Conservation (phyloP, 257 asterid species). For the Ocimum tenuiflorum region DNA sequence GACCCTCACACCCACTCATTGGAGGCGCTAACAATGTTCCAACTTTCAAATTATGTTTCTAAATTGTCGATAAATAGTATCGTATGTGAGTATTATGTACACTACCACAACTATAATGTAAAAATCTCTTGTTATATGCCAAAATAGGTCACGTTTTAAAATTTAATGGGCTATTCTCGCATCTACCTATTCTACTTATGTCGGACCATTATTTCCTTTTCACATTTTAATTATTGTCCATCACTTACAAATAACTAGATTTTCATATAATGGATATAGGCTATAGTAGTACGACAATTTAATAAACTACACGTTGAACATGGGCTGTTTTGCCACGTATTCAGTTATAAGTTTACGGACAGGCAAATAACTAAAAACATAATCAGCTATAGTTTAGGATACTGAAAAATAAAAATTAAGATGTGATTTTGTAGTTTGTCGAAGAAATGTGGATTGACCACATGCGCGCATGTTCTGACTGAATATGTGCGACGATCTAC, state of each 20-base stretch:
- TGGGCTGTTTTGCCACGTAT: conserved; percentile 3
- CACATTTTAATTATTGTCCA: too few species aligned
- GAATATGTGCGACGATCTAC: neutral
- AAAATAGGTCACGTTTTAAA: neutral
- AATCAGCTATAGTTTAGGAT: neutral
- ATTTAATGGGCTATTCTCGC: too few species aligned
- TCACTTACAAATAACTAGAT: neutral
- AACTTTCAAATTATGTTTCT: neutral
- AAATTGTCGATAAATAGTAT: neutral
- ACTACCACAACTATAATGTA: too few species aligned
- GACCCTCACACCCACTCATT: neutral
- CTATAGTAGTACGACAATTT: neutral
- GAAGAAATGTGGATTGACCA: too few species aligned
- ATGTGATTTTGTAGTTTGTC: too few species aligned
- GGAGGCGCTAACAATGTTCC: conserved; percentile 23
- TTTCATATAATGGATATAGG: neutral
- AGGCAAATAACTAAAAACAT: neutral
- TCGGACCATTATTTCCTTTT: neutral
- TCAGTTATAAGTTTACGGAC: neutral
- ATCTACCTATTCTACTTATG: neutral
- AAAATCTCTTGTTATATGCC: neutral
- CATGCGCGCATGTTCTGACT: neutral
- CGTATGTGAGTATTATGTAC: too few species aligned
- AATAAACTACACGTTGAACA: conserved; percentile 1
- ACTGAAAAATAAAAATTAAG: too few species aligned